These are phyloP conservation scores for Poteriospumella lacustris DNA, from an alignment of 108 stramenopile species.

Conservation along the genomic window DNA sequence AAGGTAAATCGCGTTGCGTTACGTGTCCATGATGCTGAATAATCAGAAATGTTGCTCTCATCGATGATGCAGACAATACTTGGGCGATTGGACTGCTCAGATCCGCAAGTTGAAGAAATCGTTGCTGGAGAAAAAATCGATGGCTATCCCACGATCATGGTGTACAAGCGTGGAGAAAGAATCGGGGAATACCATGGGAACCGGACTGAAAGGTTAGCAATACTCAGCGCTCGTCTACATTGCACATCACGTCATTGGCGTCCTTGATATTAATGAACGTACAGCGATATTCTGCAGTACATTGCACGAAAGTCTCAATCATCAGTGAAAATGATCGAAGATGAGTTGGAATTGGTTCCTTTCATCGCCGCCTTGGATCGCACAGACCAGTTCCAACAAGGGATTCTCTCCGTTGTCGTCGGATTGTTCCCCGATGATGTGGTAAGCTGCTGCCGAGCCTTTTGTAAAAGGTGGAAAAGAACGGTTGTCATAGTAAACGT, in stretches of 20 bases:
- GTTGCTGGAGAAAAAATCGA: background rate
- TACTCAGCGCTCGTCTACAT: background rate
- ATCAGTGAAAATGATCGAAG: background rate
- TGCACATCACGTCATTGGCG: background rate
- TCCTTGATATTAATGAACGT: background rate
- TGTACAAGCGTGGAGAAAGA: background rate
- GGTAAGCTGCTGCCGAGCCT: background rate
- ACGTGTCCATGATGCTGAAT: no score
- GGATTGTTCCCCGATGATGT: background rate
- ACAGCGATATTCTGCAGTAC: conserved; percentile 3
- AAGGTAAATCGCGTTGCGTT: no score
- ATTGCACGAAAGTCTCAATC: background rate
- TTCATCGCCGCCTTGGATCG: background rate
- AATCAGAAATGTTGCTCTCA: no score
- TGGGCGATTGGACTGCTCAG: no score
- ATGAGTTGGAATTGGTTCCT: background rate
- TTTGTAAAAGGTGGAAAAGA: background rate
- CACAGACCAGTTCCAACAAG: background rate
- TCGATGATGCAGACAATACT: no score
- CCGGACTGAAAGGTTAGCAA: background rate
- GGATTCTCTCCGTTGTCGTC: background rate
- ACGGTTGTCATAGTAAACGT: background rate
- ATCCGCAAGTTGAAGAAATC: no score
- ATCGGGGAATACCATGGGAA: background rate
- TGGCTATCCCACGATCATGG: background rate